Conservation (phyloP, 1,284 basidiomycete species). For the Blastosporella zonata region DNA sequence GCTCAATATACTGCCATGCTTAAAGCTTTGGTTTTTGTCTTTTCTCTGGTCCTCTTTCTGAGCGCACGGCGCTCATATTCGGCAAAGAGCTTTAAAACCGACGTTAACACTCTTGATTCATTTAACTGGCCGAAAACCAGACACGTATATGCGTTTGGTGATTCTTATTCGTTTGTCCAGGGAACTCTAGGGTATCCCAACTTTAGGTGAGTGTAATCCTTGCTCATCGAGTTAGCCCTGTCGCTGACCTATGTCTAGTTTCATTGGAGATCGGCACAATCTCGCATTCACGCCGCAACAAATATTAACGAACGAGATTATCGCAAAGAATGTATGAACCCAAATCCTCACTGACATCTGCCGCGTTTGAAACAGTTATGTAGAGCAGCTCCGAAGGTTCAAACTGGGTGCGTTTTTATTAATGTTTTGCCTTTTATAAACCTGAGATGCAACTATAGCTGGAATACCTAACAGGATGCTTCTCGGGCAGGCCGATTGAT, state of each 20-base stretch:
- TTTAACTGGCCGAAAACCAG: constrained; percentile 41
- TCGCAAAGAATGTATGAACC: constrained; percentile 41
- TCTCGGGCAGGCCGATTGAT: constrained; percentile 39
- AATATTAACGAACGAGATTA: constrained; percentile 42
- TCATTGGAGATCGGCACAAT: constrained; percentile 47
- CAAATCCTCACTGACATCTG: background rate
- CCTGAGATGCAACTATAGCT: constrained; percentile 28
- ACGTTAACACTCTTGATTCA: background rate
- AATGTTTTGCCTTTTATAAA: background rate
- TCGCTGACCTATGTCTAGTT: constrained; percentile 28
- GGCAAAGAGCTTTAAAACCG: no score
- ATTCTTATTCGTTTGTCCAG: constrained; percentile 55
- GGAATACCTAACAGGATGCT: constrained; percentile 51
- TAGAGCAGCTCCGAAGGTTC: constrained; percentile 55
- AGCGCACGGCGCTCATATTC: background rate
- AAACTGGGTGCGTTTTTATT: constrained; percentile 39
- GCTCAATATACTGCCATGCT: no score
- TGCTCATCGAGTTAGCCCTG: background rate
- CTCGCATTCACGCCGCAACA: constrained; percentile 42
- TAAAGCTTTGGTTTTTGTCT: no score
- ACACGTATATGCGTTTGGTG: constrained; percentile 50
- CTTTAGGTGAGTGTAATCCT: constrained; percentile 37
- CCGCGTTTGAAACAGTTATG: background rate
- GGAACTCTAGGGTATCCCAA: constrained; percentile 45
- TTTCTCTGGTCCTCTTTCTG: background rate